Base-by-base conservation (phyloP, 2,329 filamentous ascomycete species). In the Alternaria metachromatica region DNA sequence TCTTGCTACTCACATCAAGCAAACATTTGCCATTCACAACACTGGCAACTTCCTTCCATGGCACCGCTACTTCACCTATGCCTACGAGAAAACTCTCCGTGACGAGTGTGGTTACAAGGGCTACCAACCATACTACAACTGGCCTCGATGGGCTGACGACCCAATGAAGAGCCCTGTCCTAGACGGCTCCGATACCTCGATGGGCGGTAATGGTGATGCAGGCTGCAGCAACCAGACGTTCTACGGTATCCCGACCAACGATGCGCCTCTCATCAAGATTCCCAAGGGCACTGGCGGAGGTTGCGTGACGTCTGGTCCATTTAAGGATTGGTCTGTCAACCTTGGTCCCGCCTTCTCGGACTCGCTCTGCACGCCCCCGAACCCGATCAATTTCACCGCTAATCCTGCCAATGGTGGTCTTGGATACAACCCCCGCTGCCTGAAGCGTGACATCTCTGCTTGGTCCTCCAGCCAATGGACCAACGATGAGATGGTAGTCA, bases 281-380 rank as follows among this genome's bases (percentile, higher is more conserved):
- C 85, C 83, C 1, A 82, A 83, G 2, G 87, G 85, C 20, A 79
- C 80, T 0, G 86, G 87, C 21, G 87, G 87, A 45, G 87, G 86
- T 3, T 88, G 86, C 68, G 80, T 88, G 6, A 76, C 73, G 10
- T 80, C 78, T 1, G 86, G 86, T 0, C 86, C 85, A 0, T 87
- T 87, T 76, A 82, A 79, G 65, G 80, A 86, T 61, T 77, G 73
- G 71, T 57, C 69, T 6, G 79, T 83, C 23, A 82, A 82, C 51
- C 77, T 84, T 0, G 86, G 86, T 0, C 87, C 86, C 0, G 80
- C 86, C 49, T 74, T 76, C 6, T 76, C 80, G n/a, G 79, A 75
- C 18, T 72, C 78, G 5, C 62, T 61, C 26, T 76, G 73, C 57
- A 67, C 64, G 15, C 68, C 73, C 33, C 45, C 60, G 6, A 76